phyloP scores from a whole-genome alignment of 2,329 filamentous ascomycete genomes.

The Scedosporium minutisporum region DNA sequence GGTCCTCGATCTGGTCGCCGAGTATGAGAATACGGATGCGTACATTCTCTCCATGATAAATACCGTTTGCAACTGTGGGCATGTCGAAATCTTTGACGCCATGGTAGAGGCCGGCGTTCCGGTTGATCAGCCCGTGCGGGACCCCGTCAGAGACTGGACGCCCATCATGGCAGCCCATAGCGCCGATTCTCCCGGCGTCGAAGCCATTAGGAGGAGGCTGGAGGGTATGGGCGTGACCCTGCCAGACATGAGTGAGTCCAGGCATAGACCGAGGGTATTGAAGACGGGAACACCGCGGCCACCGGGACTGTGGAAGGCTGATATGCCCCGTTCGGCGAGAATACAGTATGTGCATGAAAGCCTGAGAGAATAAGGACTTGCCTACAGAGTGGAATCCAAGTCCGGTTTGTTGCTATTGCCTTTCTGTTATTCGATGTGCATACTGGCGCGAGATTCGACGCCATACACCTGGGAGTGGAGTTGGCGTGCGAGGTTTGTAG shows the following conservation, averaged over 20 bases:
- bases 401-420: no score
- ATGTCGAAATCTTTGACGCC: not conserved
- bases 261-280: not conserved
- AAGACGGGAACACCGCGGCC: not conserved
- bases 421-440: no score
- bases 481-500: no score
- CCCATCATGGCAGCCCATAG: not conserved
- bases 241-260: not conserved
- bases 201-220: not conserved
- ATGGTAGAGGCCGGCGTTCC: not conserved
- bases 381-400: no score
- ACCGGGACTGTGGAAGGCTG: not conserved
- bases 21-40: not conserved
- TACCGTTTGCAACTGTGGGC: not conserved
- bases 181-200: not conserved
- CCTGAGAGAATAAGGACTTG: no score
- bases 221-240: not conserved
- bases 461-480: no score
- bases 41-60: not conserved
- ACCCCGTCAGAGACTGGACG: not conserved
- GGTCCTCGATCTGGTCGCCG: not conserved
- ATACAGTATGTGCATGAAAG: not conserved
- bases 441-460: no score
- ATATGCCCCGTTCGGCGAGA: not conserved
- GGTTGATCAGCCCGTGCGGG: not conserved